phyloP scores from a whole-genome alignment of 208 protist genomes.

The Leishmania martiniquensis region DNA sequence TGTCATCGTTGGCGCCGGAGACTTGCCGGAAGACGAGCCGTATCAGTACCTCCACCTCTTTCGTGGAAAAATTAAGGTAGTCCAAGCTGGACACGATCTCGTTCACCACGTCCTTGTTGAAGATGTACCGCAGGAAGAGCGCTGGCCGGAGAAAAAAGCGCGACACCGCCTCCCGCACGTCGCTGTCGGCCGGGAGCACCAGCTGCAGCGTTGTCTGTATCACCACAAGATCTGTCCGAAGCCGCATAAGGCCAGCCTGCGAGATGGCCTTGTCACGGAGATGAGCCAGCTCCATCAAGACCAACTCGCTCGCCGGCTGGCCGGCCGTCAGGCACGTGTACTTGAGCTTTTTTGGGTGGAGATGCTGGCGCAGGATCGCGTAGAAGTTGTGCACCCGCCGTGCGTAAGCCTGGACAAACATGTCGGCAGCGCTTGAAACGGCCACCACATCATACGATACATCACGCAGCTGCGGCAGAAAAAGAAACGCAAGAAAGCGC shows the following conservation, averaged over 20 bases:
- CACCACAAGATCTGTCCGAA: slow-evolving; percentile 69
- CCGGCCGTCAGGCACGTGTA: slow-evolving; percentile 69
- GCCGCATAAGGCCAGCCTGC: slow-evolving; percentile 47
- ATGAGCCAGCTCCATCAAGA: slow-evolving; percentile 79
- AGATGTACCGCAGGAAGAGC: slow-evolving; percentile 80
- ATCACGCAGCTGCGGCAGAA: slow-evolving; percentile 87
- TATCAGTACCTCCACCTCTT: slow-evolving; percentile 83
- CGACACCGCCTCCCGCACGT: slow-evolving; percentile 71
- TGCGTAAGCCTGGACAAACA: slow-evolving; percentile 84
- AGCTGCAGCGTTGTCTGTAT: slow-evolving; percentile 84
- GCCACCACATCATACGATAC: slow-evolving; percentile 83
- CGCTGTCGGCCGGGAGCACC: slow-evolving; percentile 63
- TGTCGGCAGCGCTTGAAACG: slow-evolving; percentile 66
- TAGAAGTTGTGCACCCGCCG: slow-evolving; percentile 76
- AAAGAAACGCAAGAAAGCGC: slow-evolving; percentile 80
- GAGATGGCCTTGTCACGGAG: slow-evolving; percentile 86
- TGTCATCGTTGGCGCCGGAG: slow-evolving; percentile 64
- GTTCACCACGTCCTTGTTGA: slow-evolving; percentile 75
- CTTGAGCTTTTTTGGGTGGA: slow-evolving; percentile 65
- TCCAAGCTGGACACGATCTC: slow-evolving; percentile 84
- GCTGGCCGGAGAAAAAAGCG: slow-evolving; percentile 64
- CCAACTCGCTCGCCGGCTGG: slow-evolving; percentile 78
- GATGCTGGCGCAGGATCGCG: slow-evolving; percentile 65
- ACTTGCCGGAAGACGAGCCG: slow-evolving; percentile 79
- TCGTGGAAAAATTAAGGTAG: slow-evolving; percentile 54